phyloP scores from a whole-genome alignment of 768 basidiomycete species.

The Tulasnella sp. region DNA sequence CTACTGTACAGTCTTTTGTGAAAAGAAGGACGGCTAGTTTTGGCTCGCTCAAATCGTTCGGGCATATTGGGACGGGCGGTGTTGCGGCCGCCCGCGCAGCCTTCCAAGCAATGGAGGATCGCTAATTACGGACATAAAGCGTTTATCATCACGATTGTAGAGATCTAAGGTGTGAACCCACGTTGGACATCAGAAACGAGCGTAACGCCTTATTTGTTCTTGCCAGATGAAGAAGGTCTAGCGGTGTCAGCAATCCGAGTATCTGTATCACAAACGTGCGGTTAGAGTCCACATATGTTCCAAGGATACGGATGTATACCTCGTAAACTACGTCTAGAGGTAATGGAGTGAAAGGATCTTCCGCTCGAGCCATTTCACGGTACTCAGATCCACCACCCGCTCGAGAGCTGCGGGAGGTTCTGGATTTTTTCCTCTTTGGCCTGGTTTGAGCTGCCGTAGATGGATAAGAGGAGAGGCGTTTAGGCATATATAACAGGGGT shows the following conservation, averaged over 20 bases:
- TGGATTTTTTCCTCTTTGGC: neutral
- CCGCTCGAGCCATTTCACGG: neutral
- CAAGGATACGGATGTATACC: neutral
- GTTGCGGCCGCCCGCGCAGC: neutral
- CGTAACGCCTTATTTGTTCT: constrained; percentile 14
- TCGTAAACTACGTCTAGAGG: constrained; percentile 19
- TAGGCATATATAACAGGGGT: neutral
- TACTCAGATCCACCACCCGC: neutral
- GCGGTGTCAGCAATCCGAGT: constrained; percentile 1
- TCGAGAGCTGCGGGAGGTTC: neutral
- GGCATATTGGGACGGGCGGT: neutral
- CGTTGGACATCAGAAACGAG: constrained; percentile 9
- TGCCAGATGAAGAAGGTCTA: constrained; percentile 20
- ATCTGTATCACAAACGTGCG: neutral
- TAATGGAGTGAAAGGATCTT: neutral
- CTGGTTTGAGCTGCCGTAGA: neutral
- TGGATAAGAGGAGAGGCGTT: neutral
- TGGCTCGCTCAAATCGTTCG: neutral
- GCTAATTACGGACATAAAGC: neutral
- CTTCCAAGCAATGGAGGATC: neutral
- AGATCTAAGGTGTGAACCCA: neutral
- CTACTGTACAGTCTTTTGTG: constrained; percentile 3
- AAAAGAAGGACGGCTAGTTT: neutral
- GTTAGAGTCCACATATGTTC: neutral
- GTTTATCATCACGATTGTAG: too few species aligned